Percentiles rank a stretch among this genome's conserved stretches.
These are phyloP conservation scores for Heliamphora exappendiculata DNA, from an alignment of 148 eudicot species.

Conservation along the genomic window DNA sequence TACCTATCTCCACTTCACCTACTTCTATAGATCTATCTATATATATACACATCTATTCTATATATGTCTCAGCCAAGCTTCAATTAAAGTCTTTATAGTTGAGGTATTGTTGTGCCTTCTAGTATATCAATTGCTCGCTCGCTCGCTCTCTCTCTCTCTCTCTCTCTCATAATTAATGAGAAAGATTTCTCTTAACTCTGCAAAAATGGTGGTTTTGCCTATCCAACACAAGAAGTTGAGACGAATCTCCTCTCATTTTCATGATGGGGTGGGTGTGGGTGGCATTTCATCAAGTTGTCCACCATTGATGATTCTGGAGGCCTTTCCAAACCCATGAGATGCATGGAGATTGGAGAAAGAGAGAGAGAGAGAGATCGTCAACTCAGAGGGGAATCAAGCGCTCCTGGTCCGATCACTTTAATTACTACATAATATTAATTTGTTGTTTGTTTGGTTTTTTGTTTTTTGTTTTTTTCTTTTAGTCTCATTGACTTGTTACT, in stretches of 20 bases:
- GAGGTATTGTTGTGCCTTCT: not conserved
- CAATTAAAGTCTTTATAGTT: not conserved
- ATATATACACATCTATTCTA: not conserved
- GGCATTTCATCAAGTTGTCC: not conserved
- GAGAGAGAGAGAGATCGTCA: no score
- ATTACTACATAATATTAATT: not conserved
- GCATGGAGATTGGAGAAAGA: conserved; percentile 16
- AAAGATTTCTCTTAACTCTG: not conserved
- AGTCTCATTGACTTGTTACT: not conserved
- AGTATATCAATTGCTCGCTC: not conserved
- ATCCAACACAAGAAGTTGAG: not conserved
- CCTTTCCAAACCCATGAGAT: not conserved
- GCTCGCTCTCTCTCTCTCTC: no score
- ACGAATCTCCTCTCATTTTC: not conserved
- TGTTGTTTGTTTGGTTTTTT: not conserved
- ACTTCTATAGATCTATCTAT: not conserved
- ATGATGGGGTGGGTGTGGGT: not conserved
- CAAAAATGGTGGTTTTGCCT: not conserved
- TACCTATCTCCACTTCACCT: not conserved
- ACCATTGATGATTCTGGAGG: not conserved
- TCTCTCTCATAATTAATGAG: not conserved
- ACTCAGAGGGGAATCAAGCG: conserved; percentile 58
- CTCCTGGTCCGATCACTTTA: conserved; percentile 45
- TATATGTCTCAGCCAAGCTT: no score
- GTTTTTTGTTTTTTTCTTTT: not conserved